Conservation (phyloP, 139 green algal species). For the Chlorella ohadii region DNA sequence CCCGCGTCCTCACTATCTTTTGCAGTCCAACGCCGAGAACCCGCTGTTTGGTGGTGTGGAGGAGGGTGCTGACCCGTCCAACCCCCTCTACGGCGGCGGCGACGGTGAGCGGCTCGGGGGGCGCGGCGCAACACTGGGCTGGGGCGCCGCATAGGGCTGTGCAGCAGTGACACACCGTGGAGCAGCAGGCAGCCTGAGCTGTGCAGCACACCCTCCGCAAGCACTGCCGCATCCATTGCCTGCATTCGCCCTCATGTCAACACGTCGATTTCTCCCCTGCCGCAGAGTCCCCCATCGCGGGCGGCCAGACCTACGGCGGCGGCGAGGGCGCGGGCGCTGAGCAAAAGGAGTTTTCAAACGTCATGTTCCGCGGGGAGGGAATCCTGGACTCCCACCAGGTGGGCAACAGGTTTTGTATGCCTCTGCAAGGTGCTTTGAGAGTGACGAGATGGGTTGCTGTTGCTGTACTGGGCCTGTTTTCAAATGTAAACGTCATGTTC, state of each 20-base stretch:
- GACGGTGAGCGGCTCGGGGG: neutral
- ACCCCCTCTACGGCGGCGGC: neutral
- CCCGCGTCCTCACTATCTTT: too few relatives aligned
- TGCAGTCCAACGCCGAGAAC: neutral
- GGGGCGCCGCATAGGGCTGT: too few relatives aligned
- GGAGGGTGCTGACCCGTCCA: neutral
- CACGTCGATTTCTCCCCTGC: too few relatives aligned
- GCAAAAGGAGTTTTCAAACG: neutral
- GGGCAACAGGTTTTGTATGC: neutral
- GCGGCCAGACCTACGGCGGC: neutral
- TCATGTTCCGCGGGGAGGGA: constrained; percentile 19
- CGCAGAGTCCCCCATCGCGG: constrained; percentile 22
- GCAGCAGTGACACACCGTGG: too few relatives aligned
- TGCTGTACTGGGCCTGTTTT: too few relatives aligned
- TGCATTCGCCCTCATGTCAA: too few relatives aligned
- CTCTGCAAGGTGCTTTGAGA: too few relatives aligned
- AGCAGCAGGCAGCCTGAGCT: neutral
- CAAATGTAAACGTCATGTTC: constrained; percentile 28
- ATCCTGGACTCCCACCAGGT: constrained; percentile 25
- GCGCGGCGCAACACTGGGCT: too few relatives aligned
- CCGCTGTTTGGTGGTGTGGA: constrained; percentile 15
- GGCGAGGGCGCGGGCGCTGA: neutral
- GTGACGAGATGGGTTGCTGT: too few relatives aligned
- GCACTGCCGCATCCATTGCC: too few relatives aligned
- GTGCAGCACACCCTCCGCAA: too few relatives aligned